phyloP scores from a whole-genome alignment of 148 eudicot species.

The Cornus controversa region DNA sequence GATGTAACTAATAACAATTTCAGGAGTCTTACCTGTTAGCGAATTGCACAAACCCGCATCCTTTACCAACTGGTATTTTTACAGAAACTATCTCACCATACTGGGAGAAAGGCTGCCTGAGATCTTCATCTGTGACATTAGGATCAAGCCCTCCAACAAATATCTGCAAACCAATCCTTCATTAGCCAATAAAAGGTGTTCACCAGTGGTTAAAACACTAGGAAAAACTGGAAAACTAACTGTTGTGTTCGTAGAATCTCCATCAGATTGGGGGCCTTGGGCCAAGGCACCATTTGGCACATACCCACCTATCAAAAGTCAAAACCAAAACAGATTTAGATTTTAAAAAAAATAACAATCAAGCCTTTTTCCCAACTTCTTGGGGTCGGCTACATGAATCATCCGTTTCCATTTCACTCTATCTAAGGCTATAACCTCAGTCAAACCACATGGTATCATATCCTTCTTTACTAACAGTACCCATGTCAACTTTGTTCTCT shows the following conservation, averaged over 20 bases:
- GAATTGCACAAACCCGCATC: conserved; percentile 97
- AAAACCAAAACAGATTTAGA: conserved; percentile 15
- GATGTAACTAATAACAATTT: background rate
- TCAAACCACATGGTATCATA: no score
- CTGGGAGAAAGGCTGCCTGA: conserved; percentile 82
- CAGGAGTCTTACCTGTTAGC: conserved; percentile 59
- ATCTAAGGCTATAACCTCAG: no score
- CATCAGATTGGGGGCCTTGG: conserved; percentile 78
- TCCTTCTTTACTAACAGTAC: no score
- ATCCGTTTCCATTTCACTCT: no score
- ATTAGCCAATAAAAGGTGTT: background rate
- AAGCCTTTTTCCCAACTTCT: no score
- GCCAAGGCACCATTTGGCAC: conserved; percentile 58
- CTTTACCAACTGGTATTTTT: conserved; percentile 91
- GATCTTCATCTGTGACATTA: conserved; percentile 85
- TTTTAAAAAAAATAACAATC: no score
- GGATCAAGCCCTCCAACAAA: conserved; percentile 99
- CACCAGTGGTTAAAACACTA: background rate
- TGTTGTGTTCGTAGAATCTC: conserved; percentile 85
- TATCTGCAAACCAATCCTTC: conserved; percentile 44
- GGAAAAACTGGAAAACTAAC: conserved; percentile 41
- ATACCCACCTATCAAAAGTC: conserved; percentile 60
- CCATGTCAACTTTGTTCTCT: no score
- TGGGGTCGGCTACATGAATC: no score
- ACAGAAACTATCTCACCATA: conserved; percentile 92